phyloP scores from a whole-genome alignment of 164 flowering plant species.

The Stephania japonica region DNA sequence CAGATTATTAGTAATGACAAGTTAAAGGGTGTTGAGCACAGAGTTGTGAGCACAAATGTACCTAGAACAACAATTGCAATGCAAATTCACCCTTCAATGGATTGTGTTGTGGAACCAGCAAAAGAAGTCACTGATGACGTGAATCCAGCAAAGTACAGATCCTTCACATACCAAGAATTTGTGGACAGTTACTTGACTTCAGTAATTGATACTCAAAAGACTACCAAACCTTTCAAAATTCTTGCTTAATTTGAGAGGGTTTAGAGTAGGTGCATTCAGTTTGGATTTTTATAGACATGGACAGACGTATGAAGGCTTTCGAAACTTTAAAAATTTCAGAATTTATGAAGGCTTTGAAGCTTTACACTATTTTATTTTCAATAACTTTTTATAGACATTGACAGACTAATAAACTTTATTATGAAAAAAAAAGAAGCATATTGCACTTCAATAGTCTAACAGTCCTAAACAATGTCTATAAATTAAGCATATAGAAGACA shows the following conservation, averaged over 20 bases:
- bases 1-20: conserved; percentile 6
- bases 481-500: too few species aligned
- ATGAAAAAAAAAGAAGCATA: too few species aligned
- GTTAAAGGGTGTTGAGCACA: not conserved
- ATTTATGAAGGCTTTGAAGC: too few species aligned
- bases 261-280: too few species aligned
- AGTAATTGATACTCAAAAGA: not conserved
- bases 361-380: too few species aligned
- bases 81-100: not conserved
- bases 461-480: too few species aligned
- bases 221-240: not conserved
- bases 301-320: too few species aligned
- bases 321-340: too few species aligned
- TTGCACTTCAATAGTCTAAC: too few species aligned
- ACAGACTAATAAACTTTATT: too few species aligned
- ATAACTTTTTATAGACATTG: too few species aligned
- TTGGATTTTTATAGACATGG: too few species aligned
- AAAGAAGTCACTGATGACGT: not conserved
- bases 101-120: not conserved
- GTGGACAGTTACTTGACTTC: not conserved
- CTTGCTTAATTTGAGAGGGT: not conserved
- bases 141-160: not conserved
- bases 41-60: not conserved
- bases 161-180: not conserved
- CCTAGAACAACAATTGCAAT: not conserved